A percentile compares a stretch with the other conserved stretches of the same genome.
Evolutionary conservation across 805 yeast genomes (phyloP).

Genomic region (Wickerhamomyces ciferrii): DNA sequence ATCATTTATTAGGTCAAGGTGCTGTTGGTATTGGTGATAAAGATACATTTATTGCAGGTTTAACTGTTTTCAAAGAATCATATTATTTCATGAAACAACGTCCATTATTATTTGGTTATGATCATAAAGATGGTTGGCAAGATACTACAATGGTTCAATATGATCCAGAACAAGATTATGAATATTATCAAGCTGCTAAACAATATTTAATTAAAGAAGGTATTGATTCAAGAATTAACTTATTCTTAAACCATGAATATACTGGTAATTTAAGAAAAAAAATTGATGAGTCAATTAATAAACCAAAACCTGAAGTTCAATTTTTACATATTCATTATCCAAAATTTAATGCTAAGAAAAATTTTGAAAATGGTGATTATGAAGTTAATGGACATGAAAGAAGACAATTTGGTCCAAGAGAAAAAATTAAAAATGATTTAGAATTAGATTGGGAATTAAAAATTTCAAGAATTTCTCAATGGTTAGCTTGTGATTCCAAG

Average conservation of each 20-base stretch:
- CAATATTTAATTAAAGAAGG: slow-evolving; percentile 13
- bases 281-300: slow-evolving; percentile 10
- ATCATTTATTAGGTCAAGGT: slow-evolving; percentile 68
- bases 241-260: slow-evolving; percentile 18
- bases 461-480: slow-evolving; percentile 20
- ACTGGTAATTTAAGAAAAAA: slow-evolving; percentile 14
- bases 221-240: slow-evolving; percentile 17
- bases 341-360: slow-evolving; percentile 21
- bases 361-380: slow-evolving; percentile 14
- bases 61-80: slow-evolving; percentile 18
- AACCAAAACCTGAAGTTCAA: slow-evolving; percentile 20
- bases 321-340: slow-evolving; percentile 24
- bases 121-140: slow-evolving; percentile 19
- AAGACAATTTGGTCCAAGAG: slow-evolving; percentile 23
- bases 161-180: slow-evolving; percentile 22
- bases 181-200: slow-evolving; percentile 15
- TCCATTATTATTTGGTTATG: slow-evolving; percentile 19
- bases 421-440: slow-evolving; percentile 15
- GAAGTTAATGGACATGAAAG: slow-evolving; percentile 19
- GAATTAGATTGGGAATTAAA: slow-evolving; percentile 22
- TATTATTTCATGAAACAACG: slow-evolving; percentile 22
- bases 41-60: slow-evolving; percentile 53
- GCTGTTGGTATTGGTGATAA: slow-evolving; percentile 79
- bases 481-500: slow-evolving; percentile 24
- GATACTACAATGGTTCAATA: slow-evolving; percentile 25